phyloP scores from a whole-genome alignment of 192 early-diverging fungal species.

The Linnemannia exigua region DNA sequence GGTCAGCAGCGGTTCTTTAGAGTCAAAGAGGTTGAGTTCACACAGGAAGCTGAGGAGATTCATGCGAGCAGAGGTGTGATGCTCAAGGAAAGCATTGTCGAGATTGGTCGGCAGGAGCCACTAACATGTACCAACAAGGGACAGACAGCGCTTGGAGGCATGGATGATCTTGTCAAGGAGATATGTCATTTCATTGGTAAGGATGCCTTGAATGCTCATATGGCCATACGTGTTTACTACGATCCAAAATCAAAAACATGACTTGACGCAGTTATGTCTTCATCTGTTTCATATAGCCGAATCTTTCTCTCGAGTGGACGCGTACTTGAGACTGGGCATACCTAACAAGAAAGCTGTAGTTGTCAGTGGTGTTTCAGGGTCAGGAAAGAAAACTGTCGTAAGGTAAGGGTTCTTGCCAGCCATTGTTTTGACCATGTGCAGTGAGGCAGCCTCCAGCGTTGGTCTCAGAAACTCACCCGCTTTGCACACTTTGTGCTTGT shows the following conservation, averaged over 20 bases:
- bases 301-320: conserved; percentile 18
- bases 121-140: neutral
- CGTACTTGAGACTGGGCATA: conserved; percentile 52
- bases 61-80: conserved; percentile 10
- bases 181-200: conserved; percentile 35
- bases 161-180: conserved; percentile 23
- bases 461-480: no score
- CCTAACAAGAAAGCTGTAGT: conserved; percentile 59
- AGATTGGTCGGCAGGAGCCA: neutral
- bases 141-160: neutral
- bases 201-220: neutral
- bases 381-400: conserved; percentile 61
- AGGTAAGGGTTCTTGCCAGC: conserved; percentile 31
- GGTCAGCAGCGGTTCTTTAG: conserved; percentile 16
- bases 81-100: conserved; percentile 11
- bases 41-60: neutral
- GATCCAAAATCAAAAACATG: no score
- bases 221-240: no score
- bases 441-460: no score
- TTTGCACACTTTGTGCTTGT: neutral
- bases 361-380: conserved; percentile 60
- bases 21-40: conserved; percentile 9
- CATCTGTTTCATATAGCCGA: conserved; percentile 21
- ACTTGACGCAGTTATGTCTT: neutral
- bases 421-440: neutral